Conservation (phyloP, 78 protist genomes). For the Dictyostelium firmibasis region DNA sequence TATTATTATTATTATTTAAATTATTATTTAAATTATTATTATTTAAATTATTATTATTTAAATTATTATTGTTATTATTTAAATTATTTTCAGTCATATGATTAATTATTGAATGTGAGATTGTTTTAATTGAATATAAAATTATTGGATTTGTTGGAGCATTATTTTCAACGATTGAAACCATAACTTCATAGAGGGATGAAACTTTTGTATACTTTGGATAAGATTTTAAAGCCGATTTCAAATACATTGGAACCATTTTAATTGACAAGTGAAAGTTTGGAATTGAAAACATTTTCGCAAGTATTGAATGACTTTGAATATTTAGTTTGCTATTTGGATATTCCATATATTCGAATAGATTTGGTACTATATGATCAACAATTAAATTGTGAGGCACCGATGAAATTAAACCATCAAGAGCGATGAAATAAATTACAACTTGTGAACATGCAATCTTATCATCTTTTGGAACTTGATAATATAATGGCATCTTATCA, state of each 20-base stretch:
- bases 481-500: constrained; percentile 49
- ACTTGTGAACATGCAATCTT: constrained; percentile 30
- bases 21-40: background rate
- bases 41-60: background rate
- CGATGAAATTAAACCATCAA: background rate
- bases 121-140: constrained; percentile 28
- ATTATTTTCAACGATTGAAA: constrained; percentile 51
- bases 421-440: constrained; percentile 25
- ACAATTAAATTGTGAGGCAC: constrained; percentile 60
- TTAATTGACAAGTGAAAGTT: constrained; percentile 21
- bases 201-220: constrained; percentile 53
- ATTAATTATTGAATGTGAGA: background rate
- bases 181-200: constrained; percentile 36
- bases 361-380: constrained; percentile 59
- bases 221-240: constrained; percentile 13
- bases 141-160: constrained; percentile 68
- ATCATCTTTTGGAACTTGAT: constrained; percentile 29
- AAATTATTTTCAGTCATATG: constrained; percentile 21
- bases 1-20: background rate
- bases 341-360: constrained; percentile 75
- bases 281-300: constrained; percentile 52
- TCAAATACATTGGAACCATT: constrained; percentile 62
- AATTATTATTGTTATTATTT: background rate
- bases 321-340: constrained; percentile 55
- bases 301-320: constrained; percentile 12